phyloP scores from a whole-genome alignment of 768 basidiomycete genomes.

The Suillus variegatus region DNA sequence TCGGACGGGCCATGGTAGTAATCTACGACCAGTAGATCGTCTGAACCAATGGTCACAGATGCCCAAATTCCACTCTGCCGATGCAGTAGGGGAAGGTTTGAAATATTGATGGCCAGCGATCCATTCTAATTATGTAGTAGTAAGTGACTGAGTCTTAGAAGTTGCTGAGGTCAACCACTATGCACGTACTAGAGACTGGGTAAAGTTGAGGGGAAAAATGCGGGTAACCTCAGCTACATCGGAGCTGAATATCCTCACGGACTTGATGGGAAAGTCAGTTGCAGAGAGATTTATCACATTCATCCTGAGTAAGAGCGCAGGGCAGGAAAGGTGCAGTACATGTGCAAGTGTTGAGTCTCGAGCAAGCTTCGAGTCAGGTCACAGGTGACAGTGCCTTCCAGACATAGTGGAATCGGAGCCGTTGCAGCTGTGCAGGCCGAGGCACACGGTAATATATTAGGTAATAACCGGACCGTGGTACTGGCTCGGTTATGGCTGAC shows the following conservation, averaged over 20 bases:
- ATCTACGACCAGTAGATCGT: constrained; percentile 17
- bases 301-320: not conserved
- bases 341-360: not conserved
- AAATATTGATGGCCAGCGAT: constrained; percentile 17
- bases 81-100: constrained; percentile 14
- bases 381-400: not conserved
- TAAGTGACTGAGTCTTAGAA: not conserved
- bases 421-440: no score
- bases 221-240: constrained; percentile 21
- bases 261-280: constrained; percentile 17
- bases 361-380: not conserved
- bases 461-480: no score
- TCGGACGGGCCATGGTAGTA: constrained; percentile 7
- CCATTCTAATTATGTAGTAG: constrained; percentile 15
- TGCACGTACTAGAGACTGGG: constrained; percentile 10
- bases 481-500: no score
- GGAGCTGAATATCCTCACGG: constrained; percentile 20
- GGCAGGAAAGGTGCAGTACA: not conserved
- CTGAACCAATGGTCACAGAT: constrained; percentile 16
- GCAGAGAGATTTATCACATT: constrained; percentile 3
- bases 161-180: not conserved
- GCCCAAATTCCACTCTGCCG: constrained; percentile 8
- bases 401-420: not conserved
- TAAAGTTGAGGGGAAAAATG: constrained; percentile 18
- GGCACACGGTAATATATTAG: no score